phyloP scores from a whole-genome alignment of 192 early-diverging fungal genomes.

The Umbelopsis vinacea region DNA sequence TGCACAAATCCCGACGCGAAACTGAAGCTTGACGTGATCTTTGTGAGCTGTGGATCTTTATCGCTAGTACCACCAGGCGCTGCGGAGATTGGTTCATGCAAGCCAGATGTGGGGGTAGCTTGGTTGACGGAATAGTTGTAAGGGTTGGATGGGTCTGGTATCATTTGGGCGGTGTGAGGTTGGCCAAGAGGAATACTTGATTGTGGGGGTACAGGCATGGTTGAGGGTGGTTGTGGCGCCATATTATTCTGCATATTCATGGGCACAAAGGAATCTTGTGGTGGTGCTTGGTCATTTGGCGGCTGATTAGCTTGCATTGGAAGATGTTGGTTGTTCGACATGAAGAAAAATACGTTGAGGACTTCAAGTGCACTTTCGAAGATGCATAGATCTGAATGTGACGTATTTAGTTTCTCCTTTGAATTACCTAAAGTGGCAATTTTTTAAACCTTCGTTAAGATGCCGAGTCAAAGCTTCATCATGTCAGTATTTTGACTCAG shows the following conservation, averaged over 20 bases:
- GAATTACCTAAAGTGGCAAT: too few relatives aligned
- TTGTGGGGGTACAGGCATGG: not conserved
- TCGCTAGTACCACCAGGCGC: not conserved
- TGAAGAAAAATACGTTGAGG: not conserved
- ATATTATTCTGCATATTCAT: not conserved
- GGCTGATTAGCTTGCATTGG: not conserved
- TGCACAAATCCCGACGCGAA: conserved; percentile 24
- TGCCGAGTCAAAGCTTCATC: too few relatives aligned
- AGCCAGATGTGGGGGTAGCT: not conserved
- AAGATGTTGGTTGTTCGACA: not conserved
- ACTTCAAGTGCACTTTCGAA: too few relatives aligned
- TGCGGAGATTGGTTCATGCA: not conserved
- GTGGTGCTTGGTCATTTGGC: conserved; percentile 1
- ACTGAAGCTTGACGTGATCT: conserved; percentile 25
- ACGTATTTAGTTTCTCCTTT: too few relatives aligned
- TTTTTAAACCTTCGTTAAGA: too few relatives aligned
- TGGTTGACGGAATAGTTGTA: conserved; percentile 25
- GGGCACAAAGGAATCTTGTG: not conserved
- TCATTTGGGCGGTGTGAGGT: not conserved
- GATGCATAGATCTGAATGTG: too few relatives aligned
- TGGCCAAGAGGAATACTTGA: conserved; percentile 15
- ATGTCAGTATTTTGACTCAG: too few relatives aligned
- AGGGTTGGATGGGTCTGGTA: conserved; percentile 22
- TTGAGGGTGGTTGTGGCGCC: conserved; percentile 6
- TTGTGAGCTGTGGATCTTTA: conserved; percentile 28